Conservation (phyloP, 345 rosid species). For the Brassica cretica region DNA sequence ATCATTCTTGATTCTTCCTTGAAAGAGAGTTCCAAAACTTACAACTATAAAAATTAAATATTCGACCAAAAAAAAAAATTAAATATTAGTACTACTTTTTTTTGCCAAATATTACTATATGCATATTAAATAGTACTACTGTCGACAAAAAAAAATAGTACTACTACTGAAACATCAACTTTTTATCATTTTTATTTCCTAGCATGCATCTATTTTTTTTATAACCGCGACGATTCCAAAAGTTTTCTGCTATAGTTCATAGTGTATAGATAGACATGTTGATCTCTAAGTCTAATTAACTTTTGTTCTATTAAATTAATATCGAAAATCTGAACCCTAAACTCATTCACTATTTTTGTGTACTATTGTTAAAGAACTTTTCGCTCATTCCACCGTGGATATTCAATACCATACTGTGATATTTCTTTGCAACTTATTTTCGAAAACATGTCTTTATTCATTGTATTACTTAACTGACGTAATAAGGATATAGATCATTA, state of each 20-base stretch:
- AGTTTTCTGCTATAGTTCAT: background rate
- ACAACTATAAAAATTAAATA: background rate
- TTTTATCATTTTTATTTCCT: conserved; percentile 13
- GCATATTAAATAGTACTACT: background rate
- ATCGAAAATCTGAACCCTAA: background rate
- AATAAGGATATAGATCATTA: conserved; percentile 16
- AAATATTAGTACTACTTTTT: background rate
- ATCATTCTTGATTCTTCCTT: conserved; percentile 28
- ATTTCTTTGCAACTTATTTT: background rate
- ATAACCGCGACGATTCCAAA: no score
- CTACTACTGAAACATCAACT: conserved; percentile 2
- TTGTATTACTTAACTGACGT: conserved; percentile 26
- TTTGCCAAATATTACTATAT: background rate
- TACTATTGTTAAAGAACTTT: no score
- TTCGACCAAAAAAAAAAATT: no score
- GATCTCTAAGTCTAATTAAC: background rate
- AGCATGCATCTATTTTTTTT: background rate
- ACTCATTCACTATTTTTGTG: background rate
- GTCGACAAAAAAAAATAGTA: no score
- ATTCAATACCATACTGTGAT: background rate
- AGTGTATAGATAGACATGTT: background rate
- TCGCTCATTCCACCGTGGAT: background rate
- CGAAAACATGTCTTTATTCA: conserved; percentile 12
- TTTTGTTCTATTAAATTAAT: background rate
- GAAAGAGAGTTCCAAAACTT: background rate